Evolutionary conservation across 371 early-diverging fungal species (phyloP), one percentile per base, ranked within the genome.

Genomic region (Nematocida minor): DNA sequence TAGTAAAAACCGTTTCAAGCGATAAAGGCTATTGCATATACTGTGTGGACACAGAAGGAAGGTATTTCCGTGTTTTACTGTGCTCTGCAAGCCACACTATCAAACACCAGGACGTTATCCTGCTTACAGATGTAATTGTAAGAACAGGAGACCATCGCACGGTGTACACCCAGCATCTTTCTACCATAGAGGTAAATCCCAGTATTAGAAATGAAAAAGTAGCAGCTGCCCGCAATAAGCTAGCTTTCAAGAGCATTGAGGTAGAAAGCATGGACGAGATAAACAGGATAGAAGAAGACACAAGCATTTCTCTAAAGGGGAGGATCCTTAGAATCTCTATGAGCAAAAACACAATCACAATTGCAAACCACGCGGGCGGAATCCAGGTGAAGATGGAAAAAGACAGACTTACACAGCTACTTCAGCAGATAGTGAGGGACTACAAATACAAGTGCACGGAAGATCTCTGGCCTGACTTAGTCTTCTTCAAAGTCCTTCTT

Each of bases 261-360:
- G 22, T 46, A 16, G 18, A 38, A n/a, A 14, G 25, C 69, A 27
- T 69, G 7, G 29, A 69, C 9, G 69, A 69, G 31, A 55, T 60
- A 38, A 16, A 44, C n/a, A 0, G 7, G 1, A 16, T 69, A 31
- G 25, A 29, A 18, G n/a, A 69, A 29, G 69, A 69, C 18, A 9
- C 27, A 6, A 20, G 34, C 31, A 51, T 69, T 22, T 0, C 18
- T 11, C 27, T 69, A 16, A 20, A 57, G 18, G 55, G 69, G 9
- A 22, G 69, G 20, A 40, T 69, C 14, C 20, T 69, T 27, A 9
- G 49, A 7, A 20, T 69, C 14, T 42, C 41, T 32, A n/a, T 9
- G 25, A 22, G 18, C 7, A 69, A 34, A 31, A 55, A 34, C 11
- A 20, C 1, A 11, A 18, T 69, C 4, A 6, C 4, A 2, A 32